Conservation (phyloP, 2,329 filamentous ascomycete genomes). For the Colletotrichum liaoningense region DNA sequence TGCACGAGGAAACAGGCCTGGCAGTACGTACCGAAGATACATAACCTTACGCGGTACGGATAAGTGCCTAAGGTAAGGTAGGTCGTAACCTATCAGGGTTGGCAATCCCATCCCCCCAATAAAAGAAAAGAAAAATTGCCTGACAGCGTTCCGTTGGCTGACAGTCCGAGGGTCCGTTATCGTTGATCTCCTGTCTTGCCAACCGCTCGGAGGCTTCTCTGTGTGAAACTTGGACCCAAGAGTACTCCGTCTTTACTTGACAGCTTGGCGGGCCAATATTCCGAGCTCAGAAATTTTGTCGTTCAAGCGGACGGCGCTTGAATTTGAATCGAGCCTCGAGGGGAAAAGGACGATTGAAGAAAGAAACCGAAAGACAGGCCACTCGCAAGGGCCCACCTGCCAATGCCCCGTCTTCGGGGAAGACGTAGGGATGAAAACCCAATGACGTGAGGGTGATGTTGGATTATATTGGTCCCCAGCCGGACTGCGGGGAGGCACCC, state of each 20-base stretch:
- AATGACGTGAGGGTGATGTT: conserved; percentile 26
- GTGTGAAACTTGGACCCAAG: not conserved
- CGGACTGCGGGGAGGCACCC: not conserved
- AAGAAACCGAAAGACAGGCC: not conserved
- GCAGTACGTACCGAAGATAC: not conserved
- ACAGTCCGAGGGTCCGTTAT: not conserved
- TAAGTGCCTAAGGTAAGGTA: too few relatives aligned
- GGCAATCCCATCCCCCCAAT: not conserved
- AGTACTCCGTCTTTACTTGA: not conserved
- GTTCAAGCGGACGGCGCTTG: not conserved
- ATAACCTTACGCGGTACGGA: too few relatives aligned
- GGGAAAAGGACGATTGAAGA: too few relatives aligned
- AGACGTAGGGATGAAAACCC: conserved; percentile 9
- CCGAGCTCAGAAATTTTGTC: not conserved
- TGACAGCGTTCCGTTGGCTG: not conserved
- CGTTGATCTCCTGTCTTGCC: not conserved
- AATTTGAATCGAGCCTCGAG: not conserved
- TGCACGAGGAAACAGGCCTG: too few relatives aligned
- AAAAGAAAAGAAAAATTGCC: not conserved
- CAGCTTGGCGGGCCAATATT: not conserved
- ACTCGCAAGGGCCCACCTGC: not conserved
- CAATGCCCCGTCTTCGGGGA: not conserved
- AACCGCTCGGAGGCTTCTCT: not conserved
- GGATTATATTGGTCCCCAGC: too few relatives aligned
- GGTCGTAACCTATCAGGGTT: not conserved